Base-by-base conservation (phyloP, 352 stramenopile genomes). In the Phytopythium boreale region DNA sequence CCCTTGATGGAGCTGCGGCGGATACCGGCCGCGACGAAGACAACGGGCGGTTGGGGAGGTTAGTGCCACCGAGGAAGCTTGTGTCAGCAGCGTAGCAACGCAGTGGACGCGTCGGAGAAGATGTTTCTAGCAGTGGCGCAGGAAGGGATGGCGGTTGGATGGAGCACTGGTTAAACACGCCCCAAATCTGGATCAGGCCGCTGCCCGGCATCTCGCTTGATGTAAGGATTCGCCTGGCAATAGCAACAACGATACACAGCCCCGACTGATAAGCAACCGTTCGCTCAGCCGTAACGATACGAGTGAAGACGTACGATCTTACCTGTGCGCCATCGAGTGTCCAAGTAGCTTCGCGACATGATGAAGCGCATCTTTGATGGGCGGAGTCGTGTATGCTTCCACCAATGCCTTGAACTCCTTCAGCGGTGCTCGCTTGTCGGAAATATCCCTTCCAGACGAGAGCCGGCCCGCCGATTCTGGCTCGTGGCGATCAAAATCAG, bases 201-300 rank as follows among this genome's bases (percentile, higher is more conserved):
- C 4, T 20, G 20, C n/a, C 5, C 2, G 34, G 55, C 34, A 60
- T 60, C 34, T 60, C 55, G 19, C 15, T 37, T 1, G 55, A 60
- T 14, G 36, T 50, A 8, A 60, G 55, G n/a, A 60, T 50, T 34
- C 34, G 55, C 34, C 55, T 60, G 55, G 8, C 14, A 26, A 50
- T 26, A 7, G 2, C 34, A 34, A 37, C 8, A 59, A 56, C 4
- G 3, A 29, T 19, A 5, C 7, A 37, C 19, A 26, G 11, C 6
- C 8, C 43, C 4, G 2, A 7, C 26, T 14, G 20, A 1, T 50
- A 15, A 50, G 43, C 1, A 15, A 26, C 19, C 11, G 8, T 1
- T 8, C 14, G 3, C 29, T 34, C 3, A 34, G 7, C 29, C 29
- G 29, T 34, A 34, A 34, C 29, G 29, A 34, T 34, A 34, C 29